Evolutionary conservation across 495 filamentous ascomycete genomes (phyloP).

Genomic region (Mycothermus thermophilus): DNA sequence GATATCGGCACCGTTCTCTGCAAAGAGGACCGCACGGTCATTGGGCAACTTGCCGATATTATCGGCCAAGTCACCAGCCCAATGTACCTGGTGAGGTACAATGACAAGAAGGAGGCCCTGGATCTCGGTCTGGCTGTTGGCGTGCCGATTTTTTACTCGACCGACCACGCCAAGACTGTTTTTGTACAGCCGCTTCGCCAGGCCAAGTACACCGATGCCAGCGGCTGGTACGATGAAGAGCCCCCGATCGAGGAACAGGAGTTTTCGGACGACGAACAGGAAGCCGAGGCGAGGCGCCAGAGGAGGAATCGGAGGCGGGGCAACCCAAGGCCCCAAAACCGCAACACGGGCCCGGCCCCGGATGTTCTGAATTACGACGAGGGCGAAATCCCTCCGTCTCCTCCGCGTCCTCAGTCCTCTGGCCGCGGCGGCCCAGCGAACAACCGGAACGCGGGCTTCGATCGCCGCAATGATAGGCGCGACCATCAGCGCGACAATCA

Average conservation of each 20-base stretch:
- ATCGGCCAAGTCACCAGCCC: slow-evolving; percentile 73
- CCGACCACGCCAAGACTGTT: slow-evolving; percentile 58
- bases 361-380: too few species aligned
- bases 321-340: too few species aligned
- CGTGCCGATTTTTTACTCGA: slow-evolving; percentile 63
- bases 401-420: too few species aligned
- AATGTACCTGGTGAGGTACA: slow-evolving; percentile 62
- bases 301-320: slow-evolving; percentile 51
- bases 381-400: too few species aligned
- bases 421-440: too few species aligned
- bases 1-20: slow-evolving; percentile 74
- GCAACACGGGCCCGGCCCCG: too few species aligned
- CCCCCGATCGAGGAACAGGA: slow-evolving; percentile 73
- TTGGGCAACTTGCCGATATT: slow-evolving; percentile 70
- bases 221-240: slow-evolving; percentile 88
- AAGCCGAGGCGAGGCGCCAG: slow-evolving; percentile 60
- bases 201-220: slow-evolving; percentile 78
- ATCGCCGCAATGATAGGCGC: too few species aligned
- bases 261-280: slow-evolving; percentile 92
- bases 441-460: too few species aligned
- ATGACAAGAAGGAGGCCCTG: slow-evolving; percentile 44
- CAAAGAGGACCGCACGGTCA: slow-evolving; percentile 54
- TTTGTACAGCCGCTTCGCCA: slow-evolving; percentile 68
- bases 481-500: too few species aligned
- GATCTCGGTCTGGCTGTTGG: slow-evolving; percentile 51